Evolutionary conservation across 2,329 filamentous ascomycete genomes (phyloP).

Genomic region (Tetracladium maxilliforme): DNA sequence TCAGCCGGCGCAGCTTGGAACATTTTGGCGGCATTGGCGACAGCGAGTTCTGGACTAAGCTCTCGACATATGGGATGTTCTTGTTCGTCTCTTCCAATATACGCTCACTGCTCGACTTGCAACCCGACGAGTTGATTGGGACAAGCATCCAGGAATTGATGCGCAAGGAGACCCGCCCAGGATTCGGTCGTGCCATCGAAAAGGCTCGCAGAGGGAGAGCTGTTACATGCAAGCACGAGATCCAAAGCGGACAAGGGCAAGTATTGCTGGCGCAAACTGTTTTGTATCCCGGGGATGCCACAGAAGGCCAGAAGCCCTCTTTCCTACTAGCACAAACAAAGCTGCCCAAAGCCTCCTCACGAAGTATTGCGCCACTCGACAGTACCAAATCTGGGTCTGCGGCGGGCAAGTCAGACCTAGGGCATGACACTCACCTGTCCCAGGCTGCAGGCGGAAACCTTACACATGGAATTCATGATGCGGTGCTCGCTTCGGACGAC

Average conservation of each 20-base stretch:
- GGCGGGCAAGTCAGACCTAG: no score
- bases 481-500: constrained; percentile 58
- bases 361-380: constrained; percentile 7
- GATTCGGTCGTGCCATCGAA: constrained; percentile 70
- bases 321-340: constrained; percentile 83
- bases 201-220: constrained; percentile 62
- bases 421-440: no score
- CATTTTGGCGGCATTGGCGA: constrained; percentile 51
- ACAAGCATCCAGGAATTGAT: constrained; percentile 82
- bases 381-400: no score
- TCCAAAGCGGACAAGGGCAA: constrained; percentile 79
- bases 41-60: constrained; percentile 84
- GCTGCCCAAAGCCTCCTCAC: constrained; percentile 46
- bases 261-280: constrained; percentile 75
- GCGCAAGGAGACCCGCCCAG: constrained; percentile 64
- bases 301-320: constrained; percentile 66
- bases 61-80: constrained; percentile 89
- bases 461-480: constrained; percentile 46
- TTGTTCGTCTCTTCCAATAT: constrained; percentile 79
- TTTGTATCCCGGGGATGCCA: constrained; percentile 73
- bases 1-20: constrained; percentile 46
- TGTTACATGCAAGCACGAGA: constrained; percentile 71
- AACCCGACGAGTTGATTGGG: constrained; percentile 68
- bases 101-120: constrained; percentile 65
- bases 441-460: constrained; percentile 31